A percentile compares a stretch with the other conserved stretches of the same genome.
These are phyloP conservation scores for Rhododendron griersonianum DNA, from an alignment of 148 eudicot genomes.

Conservation along the genomic window DNA sequence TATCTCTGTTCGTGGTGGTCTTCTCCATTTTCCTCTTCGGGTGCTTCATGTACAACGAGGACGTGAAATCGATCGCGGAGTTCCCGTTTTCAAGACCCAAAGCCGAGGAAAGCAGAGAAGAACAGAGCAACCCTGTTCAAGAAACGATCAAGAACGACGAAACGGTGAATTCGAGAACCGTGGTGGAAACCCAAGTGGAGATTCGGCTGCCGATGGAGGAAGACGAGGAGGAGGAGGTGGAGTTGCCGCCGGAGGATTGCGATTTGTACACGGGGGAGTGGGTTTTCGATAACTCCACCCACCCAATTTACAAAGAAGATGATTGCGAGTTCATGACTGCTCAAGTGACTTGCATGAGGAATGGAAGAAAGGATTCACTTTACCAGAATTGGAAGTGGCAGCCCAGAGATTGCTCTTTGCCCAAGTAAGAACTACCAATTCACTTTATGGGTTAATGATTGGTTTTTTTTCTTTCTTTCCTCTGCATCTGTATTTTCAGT, in stretches of 20 bases:
- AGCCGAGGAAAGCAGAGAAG: constrained; percentile 33
- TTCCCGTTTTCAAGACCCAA: constrained; percentile 68
- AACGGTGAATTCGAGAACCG: constrained; percentile 24
- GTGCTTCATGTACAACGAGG: constrained; percentile 86
- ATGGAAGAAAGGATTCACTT: constrained; percentile 69
- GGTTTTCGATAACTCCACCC: constrained; percentile 73
- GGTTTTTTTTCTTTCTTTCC: not conserved
- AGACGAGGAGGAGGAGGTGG: constrained; percentile 49
- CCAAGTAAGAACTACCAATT: constrained; percentile 42
- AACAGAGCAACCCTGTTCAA: constrained; percentile 23
- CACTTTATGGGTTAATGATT: not conserved
- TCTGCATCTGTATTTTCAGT: not conserved
- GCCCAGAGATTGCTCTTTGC: constrained; percentile 80
- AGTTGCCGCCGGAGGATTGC: constrained; percentile 64
- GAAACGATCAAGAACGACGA: constrained; percentile 9
- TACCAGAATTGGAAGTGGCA: constrained; percentile 96
- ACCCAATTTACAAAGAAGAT: constrained; percentile 69
- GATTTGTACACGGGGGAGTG: constrained; percentile 79
- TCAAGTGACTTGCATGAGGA: constrained; percentile 85
- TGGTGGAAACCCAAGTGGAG: constrained; percentile 16
- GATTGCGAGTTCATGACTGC: constrained; percentile 77
- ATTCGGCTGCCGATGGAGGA: constrained; percentile 28
- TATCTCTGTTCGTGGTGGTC: constrained; percentile 58
- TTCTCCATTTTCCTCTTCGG: constrained; percentile 66
- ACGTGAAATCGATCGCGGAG: constrained; percentile 77